These are phyloP conservation scores for Sporothrix dimorphospora DNA, from an alignment of 2,329 filamentous ascomycete genomes.

Conservation along the genomic window DNA sequence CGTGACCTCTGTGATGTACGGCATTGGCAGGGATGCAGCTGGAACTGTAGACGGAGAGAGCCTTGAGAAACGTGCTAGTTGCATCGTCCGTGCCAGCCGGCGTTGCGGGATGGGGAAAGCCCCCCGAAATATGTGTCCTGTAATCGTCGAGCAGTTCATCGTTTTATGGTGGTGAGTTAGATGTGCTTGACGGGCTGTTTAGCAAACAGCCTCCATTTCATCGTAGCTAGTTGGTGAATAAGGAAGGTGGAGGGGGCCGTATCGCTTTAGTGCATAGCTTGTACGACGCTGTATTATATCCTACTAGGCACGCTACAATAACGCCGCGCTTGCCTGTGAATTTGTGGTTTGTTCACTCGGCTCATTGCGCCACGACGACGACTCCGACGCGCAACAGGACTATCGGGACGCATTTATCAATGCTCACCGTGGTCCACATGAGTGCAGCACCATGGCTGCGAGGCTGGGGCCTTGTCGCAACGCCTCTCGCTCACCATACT, in stretches of 20 bases:
- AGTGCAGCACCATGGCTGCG: neutral
- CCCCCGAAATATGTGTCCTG: neutral
- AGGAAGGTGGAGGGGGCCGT: no score
- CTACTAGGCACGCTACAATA: neutral
- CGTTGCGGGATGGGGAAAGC: neutral
- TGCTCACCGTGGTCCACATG: neutral
- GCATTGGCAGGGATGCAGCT: constrained; percentile 21
- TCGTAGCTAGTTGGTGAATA: no score
- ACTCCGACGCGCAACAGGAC: no score
- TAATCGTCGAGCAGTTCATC: neutral
- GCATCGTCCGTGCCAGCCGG: neutral
- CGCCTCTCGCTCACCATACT: neutral
- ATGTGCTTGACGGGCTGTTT: neutral
- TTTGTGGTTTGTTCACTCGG: no score
- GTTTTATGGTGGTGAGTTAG: neutral
- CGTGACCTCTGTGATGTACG: constrained; percentile 40
- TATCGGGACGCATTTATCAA: neutral
- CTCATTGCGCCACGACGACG: neutral
- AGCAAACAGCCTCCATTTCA: neutral
- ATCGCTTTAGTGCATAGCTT: no score
- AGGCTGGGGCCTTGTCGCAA: neutral
- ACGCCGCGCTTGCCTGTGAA: neutral
- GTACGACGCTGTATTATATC: no score
- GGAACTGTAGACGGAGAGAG: neutral
- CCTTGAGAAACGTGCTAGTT: neutral